Base-by-base conservation (phyloP, 2,329 filamentous ascomycete genomes). In the Curvularia spicifera region DNA sequence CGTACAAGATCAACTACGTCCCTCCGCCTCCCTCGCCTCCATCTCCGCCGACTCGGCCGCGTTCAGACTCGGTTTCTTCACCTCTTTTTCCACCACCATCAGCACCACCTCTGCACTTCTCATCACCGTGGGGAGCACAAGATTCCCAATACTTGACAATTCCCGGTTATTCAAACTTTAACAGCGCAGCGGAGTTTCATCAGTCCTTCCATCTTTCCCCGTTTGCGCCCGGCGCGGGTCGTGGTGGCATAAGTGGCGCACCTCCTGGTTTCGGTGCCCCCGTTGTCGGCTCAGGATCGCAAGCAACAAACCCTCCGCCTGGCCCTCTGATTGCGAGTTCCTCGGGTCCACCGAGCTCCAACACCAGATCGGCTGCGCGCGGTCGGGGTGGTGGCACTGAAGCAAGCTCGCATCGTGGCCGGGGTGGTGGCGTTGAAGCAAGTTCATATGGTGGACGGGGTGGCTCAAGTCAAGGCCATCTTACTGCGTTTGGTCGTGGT, bases 361-460 rank as follows among this genome's bases (percentile, higher is more conserved):
- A 54, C 7, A 49, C 53, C 10, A 53, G 53, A n/a, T 57, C 50
- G 2, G 39, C 56, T 6, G 49, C 56, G 9, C 50, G 29, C 8
- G 53, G 44, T 13, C 56, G 56, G 13, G 50, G 53, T 5, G 7
- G 37, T 0, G 26, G 35, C 37, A 15, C 12, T 47, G 42, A 37
- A 26, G 4, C 24, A 4, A 46, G 40, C 37, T n/a, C 29, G 20
- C 31, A 33, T 33, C 31, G 12, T 33, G 53, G 46, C 13, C 56
- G 56, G n/a, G 50, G 53, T 7, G 7, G 37, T 0, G 24, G 35
- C 31, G n/a, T 13, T 44, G 42, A 37, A 28, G 2, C 33, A 6
- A 46, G 40, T 39, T 18, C 29, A 15, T 12, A 35, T n/a, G 12
- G 33, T 35, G 33, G 33, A n/a, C 40, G 53, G 10, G 47, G 53